Base-by-base conservation (phyloP, 768 basidiomycete genomes). In the Trametopsis cervina region DNA sequence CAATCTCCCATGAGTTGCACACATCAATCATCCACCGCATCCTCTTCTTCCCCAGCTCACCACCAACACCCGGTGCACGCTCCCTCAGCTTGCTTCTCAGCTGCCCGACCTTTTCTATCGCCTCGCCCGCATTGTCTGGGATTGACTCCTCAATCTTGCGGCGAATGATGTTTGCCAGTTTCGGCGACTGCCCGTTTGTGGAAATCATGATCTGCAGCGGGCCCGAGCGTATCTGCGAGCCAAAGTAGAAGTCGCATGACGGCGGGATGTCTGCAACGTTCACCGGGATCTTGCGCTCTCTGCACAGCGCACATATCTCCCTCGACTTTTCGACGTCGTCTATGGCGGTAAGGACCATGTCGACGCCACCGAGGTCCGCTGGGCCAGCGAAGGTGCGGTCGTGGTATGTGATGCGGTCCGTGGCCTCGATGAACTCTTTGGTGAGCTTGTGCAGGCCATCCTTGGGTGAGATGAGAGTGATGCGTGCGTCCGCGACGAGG, bases 211-310 rank as follows among this genome's bases (percentile, higher is more conserved):
- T 81, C 66, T 96, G 93, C 20, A 99, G 69, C 0, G 94, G 89
- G 0, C 95, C 94, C 51, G 83, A 77, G 24, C 90, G 83, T 51
- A 97, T 81, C 63, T 91, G 89, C 2, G 90, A 87, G 42, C 96
- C 96, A 68, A 98, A 99, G 72, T 94, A 98, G 61, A 99, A 99
- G 67, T 99, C 95, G 73, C 96, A 99, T 37, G 83, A 78, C 38
- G 88, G 81, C 2, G 96, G 96, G 51, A 97, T 86, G 69, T 99
- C 95, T 33, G 96, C 96, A 52, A 92, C 91, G 66, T 99, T 99
- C 46, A 95, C 85, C 5, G 93, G 91, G 42, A 97, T 85, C 40
- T 72, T 76, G 45, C 65, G 72, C 21, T 74, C 70, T 46, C 91
- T 70, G 57, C 86, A 87, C 57, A 83, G 69, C 7, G 73, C 59